A percentile compares a stretch with the other conserved stretches of the same genome.
phyloP scores from a whole-genome alignment of 2,329 filamentous ascomycete genomes.

The Trichoderma lentiforme region DNA sequence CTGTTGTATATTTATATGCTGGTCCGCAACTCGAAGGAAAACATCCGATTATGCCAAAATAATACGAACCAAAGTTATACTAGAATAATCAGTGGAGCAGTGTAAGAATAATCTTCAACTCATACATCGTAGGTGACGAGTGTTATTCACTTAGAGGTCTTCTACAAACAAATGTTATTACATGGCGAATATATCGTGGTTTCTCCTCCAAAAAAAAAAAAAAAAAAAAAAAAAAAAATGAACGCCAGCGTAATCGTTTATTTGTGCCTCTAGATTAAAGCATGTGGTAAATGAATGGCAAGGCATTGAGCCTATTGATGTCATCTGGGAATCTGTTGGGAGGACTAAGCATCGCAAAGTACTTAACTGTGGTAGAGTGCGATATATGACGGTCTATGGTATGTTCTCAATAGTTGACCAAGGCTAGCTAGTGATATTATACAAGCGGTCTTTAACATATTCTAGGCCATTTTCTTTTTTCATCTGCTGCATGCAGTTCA shows the following conservation, averaged over 20 bases:
- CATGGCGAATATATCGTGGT: background rate
- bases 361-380: background rate
- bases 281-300: background rate
- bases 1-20: background rate
- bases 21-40: background rate
- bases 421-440: background rate
- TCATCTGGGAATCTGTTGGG: background rate
- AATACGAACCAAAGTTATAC: background rate
- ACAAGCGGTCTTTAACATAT: background rate
- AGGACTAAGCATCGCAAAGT: background rate
- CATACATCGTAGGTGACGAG: background rate
- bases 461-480: background rate
- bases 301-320: background rate
- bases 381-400: background rate
- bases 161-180: background rate
- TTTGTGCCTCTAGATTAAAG: slow-evolving; percentile 68
- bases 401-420: background rate
- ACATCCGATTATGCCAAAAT: background rate
- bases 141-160: background rate
- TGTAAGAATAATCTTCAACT: background rate
- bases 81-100: background rate
- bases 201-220: background rate
- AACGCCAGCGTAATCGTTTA: slow-evolving; percentile 58
- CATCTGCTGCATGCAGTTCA: background rate
- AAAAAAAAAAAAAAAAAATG: no score